phyloP scores from a whole-genome alignment of 768 basidiomycete species.

The Hygrophoropsis aurantiaca region DNA sequence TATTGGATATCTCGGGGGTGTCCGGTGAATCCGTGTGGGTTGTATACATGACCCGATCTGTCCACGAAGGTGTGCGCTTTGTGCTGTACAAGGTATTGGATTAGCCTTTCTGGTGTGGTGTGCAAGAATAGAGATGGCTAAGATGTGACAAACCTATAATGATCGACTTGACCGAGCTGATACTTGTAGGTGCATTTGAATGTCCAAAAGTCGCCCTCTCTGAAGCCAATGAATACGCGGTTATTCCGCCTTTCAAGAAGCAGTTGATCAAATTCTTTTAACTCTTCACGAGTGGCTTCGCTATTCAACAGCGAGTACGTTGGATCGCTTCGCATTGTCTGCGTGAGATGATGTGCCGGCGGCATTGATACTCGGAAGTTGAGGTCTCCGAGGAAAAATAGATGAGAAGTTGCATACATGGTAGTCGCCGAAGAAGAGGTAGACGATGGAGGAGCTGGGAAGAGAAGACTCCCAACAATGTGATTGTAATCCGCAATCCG shows the following conservation, averaged over 20 bases:
- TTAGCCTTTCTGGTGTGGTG: neutral
- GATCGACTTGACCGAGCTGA: constrained; percentile 74
- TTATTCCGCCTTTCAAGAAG: constrained; percentile 60
- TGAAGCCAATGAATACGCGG: constrained; percentile 66
- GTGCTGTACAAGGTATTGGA: constrained; percentile 35
- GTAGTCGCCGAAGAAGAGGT: constrained; percentile 46
- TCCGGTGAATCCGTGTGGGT: constrained; percentile 67
- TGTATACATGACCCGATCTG: constrained; percentile 87
- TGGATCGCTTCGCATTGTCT: constrained; percentile 34
- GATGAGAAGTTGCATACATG: constrained; percentile 83
- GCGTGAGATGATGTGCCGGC: constrained; percentile 46
- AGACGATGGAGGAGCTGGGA: constrained; percentile 51
- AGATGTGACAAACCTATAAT: constrained; percentile 59
- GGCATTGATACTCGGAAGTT: constrained; percentile 85
- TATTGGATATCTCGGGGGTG: constrained; percentile 47
- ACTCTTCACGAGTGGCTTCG: constrained; percentile 52
- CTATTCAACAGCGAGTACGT: constrained; percentile 42
- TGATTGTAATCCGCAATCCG: constrained; percentile 79
- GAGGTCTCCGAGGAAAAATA: constrained; percentile 92
- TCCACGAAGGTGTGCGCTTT: constrained; percentile 86
- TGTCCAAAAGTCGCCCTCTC: constrained; percentile 84
- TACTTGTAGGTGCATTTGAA: constrained; percentile 96
- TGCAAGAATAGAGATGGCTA: neutral
- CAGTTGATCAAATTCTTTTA: constrained; percentile 77
- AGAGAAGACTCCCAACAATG: constrained; percentile 80